Conservation (phyloP, 2,329 filamentous ascomycete species). For the Pestalotiopsis sp. region DNA sequence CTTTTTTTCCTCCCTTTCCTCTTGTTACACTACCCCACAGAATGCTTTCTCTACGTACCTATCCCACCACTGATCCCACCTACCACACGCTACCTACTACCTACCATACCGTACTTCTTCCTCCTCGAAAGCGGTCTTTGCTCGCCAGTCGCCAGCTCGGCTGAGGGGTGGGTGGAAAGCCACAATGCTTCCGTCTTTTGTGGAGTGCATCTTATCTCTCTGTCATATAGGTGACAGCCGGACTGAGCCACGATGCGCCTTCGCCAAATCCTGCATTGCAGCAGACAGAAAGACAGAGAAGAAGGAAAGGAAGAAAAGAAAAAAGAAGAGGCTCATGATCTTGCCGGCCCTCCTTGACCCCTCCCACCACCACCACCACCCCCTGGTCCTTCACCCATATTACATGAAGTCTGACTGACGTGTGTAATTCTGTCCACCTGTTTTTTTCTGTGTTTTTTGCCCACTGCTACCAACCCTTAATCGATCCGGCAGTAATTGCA, state of each 20-base stretch:
- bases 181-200: constrained; percentile 9
- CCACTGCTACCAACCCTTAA: neutral
- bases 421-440: neutral
- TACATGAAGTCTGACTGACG: neutral
- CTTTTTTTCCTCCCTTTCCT: neutral
- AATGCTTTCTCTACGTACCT: neutral
- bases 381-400: neutral
- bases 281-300: neutral
- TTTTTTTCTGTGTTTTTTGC: neutral
- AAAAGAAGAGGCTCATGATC: constrained; percentile 11
- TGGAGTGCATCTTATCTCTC: constrained; percentile 12
- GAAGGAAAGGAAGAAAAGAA: neutral
- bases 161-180: neutral
- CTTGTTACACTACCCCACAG: neutral
- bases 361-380: neutral
- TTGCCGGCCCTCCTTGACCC: neutral
- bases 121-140: neutral
- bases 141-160: neutral
- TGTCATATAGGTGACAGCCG: constrained; percentile 11
- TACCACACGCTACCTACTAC: neutral
- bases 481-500: constrained; percentile 5
- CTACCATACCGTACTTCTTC: neutral
- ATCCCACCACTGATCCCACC: neutral
- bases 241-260: constrained; percentile 9
- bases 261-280: constrained; percentile 14